A percentile compares a stretch with the other conserved stretches of the same genome.
phyloP scores from a whole-genome alignment of 1,139 yeast genomes.

The Suhomyces anneliseae region DNA sequence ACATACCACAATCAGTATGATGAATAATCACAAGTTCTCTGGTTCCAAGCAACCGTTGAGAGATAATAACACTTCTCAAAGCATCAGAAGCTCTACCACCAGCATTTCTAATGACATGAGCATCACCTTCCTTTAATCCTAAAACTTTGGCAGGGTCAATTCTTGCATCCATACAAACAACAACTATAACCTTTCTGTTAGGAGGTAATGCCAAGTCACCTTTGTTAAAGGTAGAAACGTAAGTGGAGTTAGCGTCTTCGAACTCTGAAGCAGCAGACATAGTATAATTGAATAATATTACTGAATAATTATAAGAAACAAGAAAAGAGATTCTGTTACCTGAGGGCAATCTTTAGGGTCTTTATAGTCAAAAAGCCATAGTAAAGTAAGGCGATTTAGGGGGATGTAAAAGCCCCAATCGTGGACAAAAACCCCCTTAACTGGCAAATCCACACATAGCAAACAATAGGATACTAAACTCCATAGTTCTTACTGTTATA shows the following conservation, averaged over 20 bases:
- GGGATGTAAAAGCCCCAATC: too few relatives aligned
- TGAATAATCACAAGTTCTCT: conserved; percentile 41
- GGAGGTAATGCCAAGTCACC: conserved; percentile 39
- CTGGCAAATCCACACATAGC: too few relatives aligned
- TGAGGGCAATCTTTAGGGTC: too few relatives aligned
- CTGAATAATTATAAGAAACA: too few relatives aligned
- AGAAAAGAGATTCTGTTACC: not conserved
- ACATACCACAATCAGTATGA: conserved; percentile 46
- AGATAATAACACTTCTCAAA: conserved; percentile 39
- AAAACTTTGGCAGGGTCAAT: conserved; percentile 41
- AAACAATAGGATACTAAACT: too few relatives aligned
- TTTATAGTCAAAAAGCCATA: not conserved
- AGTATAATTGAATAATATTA: too few relatives aligned
- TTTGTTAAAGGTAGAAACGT: conserved; percentile 22
- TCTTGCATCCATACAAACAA: conserved; percentile 49
- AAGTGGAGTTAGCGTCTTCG: conserved; percentile 22
- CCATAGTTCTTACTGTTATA: too few relatives aligned
- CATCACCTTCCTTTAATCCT: conserved; percentile 45
- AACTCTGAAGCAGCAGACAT: conserved; percentile 28
- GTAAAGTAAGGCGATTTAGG: not conserved
- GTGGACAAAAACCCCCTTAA: too few relatives aligned
- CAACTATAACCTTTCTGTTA: conserved; percentile 33
- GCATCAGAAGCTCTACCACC: conserved; percentile 47
- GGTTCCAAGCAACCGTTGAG: conserved; percentile 37
- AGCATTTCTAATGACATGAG: conserved; percentile 47